Base-by-base conservation (phyloP, 768 basidiomycete species). In the Suillus weaverae region DNA sequence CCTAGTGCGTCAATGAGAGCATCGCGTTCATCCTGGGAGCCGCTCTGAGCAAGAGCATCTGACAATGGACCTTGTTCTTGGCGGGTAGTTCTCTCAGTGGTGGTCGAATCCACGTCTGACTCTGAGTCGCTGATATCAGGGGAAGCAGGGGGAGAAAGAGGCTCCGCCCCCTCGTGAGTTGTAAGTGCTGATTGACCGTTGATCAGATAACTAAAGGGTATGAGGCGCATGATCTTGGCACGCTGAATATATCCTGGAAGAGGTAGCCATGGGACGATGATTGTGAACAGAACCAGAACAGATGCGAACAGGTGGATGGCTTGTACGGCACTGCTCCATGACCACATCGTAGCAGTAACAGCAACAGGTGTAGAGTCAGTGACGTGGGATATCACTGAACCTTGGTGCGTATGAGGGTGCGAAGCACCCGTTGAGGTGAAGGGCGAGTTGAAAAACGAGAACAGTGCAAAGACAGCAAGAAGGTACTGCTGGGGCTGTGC, bases 371-470 rank as follows among this genome's bases (percentile, higher is more conserved):
- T 51, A 11, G 72, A 46, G 41, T 75, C 67, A 57, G 76, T 69
- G 55, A 78, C 65, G 60, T 80, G 77, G 11, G 82, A 79, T 35
- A 90, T 76, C 16, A 91, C 87, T 9, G 81, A 76, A 7, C 90
- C 91, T 14, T 84, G 80, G 65, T 89, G 88, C 0, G 81, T 78
- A 60, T 89, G 85, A n/a, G 66, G 69, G 36, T 74, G 73, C 4
- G 74, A 60, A 30, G 72, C 62, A 11, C 73, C 70, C 11, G 78
- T 75, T 1, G 84, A 80, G 0, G 88, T 82, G 20, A 91, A 74
- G 2, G 90, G 87, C 0, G 89, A 90, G 70, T 91, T 92, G 81
- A 93, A 91, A 78, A 94, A 90, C 0, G 91, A 93, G 78, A 95
- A 92, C 62, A 94, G 81, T 0, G 91, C 90, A 70, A 94, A 94